A percentile compares a stretch with the other conserved stretches of the same genome.
Evolutionary conservation across 2,329 filamentous ascomycete species (phyloP).

Genomic region (Aspergillus glaucus): DNA sequence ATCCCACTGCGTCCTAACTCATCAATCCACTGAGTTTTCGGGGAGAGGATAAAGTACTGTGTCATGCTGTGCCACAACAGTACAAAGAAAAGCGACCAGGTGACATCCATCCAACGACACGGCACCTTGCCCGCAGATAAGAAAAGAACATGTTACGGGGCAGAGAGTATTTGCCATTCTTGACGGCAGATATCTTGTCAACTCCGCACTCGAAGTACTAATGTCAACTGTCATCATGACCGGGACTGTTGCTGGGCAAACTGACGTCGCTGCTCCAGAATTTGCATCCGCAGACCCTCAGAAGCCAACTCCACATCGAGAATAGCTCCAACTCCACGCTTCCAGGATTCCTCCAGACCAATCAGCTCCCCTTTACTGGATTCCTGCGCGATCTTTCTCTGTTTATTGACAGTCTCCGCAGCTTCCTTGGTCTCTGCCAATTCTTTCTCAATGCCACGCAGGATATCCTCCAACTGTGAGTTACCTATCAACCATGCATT

Average conservation of each 20-base stretch:
- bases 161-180: too few relatives aligned
- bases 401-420: slow-evolving; percentile 66
- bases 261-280: slow-evolving; percentile 55
- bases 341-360: slow-evolving; percentile 72
- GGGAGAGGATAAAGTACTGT: background rate
- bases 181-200: background rate
- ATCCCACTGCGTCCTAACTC: background rate
- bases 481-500: slow-evolving; percentile 91
- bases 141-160: too few relatives aligned
- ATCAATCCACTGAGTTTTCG: background rate
- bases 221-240: background rate
- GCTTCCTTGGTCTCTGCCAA: slow-evolving; percentile 61
- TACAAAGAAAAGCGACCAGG: background rate
- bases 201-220: background rate
- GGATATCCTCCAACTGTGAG: slow-evolving; percentile 66
- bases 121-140: background rate
- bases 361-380: slow-evolving; percentile 65
- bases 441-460: slow-evolving; percentile 66
- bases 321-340: slow-evolving; percentile 66
- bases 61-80: background rate
- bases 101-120: background rate
- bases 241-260: slow-evolving; percentile 26
- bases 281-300: slow-evolving; percentile 62
- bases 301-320: slow-evolving; percentile 83
- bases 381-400: slow-evolving; percentile 64